A percentile compares a stretch with the other conserved stretches of the same genome.
These are phyloP conservation scores for Tylopilus cervinicoccineus DNA, from an alignment of 768 basidiomycete species.

Conservation along the genomic window DNA sequence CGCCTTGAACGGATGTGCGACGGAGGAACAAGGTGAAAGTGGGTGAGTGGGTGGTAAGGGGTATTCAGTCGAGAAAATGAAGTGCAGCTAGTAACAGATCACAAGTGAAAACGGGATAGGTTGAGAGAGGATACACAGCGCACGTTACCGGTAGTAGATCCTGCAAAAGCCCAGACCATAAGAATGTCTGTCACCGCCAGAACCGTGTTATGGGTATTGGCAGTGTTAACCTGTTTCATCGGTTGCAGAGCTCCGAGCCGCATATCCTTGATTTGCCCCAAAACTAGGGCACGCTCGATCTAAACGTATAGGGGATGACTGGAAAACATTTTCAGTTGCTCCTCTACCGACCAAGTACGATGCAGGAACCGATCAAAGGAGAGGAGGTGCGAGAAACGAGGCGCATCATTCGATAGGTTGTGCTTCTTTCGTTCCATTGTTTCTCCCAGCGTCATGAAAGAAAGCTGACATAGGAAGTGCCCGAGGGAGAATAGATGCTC, in stretches of 20 bases:
- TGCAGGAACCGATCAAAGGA: constrained; percentile 43
- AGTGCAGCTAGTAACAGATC: constrained; percentile 26
- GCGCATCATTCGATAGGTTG: constrained; percentile 24
- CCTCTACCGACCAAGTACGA: constrained; percentile 36
- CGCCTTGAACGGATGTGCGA: constrained; percentile 12
- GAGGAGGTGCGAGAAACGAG: constrained; percentile 39
- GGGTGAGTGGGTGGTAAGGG: constrained; percentile 26
- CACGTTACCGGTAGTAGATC: constrained; percentile 31
- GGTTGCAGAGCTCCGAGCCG: constrained; percentile 19
- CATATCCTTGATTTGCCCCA: constrained; percentile 4
- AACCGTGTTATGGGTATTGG: neutral
- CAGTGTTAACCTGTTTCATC: constrained; percentile 13
- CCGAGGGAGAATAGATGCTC: constrained; percentile 42
- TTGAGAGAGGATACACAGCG: neutral
- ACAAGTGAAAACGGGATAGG: neutral
- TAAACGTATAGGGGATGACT: constrained; percentile 48
- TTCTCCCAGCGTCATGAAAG: constrained; percentile 42
- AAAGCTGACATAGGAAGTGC: constrained; percentile 37
- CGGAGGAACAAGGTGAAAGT: constrained; percentile 20
- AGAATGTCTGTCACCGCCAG: constrained; percentile 7
- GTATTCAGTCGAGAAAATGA: constrained; percentile 33
- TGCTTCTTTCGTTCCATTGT: neutral
- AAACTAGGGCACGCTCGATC: constrained; percentile 20
- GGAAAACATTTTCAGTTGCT: constrained; percentile 31
- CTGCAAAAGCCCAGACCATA: constrained; percentile 11